These are phyloP conservation scores for Sapria himalayana DNA, from an alignment of 345 rosid species.

Conservation along the genomic window DNA sequence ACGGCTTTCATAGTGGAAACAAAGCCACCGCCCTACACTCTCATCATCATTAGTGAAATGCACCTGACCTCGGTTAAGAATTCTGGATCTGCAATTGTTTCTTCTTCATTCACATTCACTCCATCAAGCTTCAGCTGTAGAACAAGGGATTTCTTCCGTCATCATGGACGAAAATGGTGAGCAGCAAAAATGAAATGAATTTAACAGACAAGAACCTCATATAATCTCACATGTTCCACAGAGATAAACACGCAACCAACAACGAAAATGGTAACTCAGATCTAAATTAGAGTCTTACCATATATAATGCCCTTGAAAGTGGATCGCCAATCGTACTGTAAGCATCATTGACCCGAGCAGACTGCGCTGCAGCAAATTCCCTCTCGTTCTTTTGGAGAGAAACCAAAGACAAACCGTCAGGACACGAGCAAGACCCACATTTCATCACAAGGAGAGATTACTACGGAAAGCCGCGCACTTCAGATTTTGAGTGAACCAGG, in stretches of 20 bases:
- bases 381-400: conserved; percentile 31
- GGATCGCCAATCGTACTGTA: conserved; percentile 41
- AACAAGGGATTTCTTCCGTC: too few species aligned
- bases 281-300: conserved; percentile 52
- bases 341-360: conserved; percentile 71
- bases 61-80: conserved; percentile 51
- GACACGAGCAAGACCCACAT: not conserved
- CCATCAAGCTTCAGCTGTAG: conserved; percentile 60
- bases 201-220: too few species aligned
- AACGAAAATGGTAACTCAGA: too few species aligned
- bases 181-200: too few species aligned
- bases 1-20: too few species aligned
- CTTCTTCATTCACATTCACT: conserved; percentile 57
- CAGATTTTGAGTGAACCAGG: conserved; percentile 75
- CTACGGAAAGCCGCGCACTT: conserved; percentile 21
- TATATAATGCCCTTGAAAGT: conserved; percentile 54
- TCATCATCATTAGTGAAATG: not conserved
- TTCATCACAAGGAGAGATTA: not conserved
- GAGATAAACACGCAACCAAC: too few species aligned
- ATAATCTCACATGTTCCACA: too few species aligned
- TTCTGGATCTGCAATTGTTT: conserved; percentile 60
- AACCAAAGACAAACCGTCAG: not conserved
- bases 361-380: conserved; percentile 73
- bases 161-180: too few species aligned
- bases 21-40: too few species aligned